Base-by-base conservation (phyloP, 2,329 filamentous ascomycete species). In the Fusarium luffae region DNA sequence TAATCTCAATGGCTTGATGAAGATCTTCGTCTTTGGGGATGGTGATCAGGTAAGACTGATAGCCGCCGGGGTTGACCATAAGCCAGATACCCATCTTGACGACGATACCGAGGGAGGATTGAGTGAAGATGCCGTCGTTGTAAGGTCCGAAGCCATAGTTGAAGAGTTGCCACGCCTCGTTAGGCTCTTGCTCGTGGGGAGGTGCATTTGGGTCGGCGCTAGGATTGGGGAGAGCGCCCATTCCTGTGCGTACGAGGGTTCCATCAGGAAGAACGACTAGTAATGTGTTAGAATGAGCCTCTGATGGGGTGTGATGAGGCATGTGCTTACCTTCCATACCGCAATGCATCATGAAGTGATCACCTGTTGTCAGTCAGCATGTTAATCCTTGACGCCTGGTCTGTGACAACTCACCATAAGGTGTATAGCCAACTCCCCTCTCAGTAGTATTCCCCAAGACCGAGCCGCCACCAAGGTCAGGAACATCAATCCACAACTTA, bases 321-420 rank as follows among this genome's bases (percentile, higher is more conserved):
- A 10, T 34, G 28, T 10, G 12, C 11, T 51, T 63, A 64, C 66
- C 65, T 58, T 71, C 69, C 58, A 71, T 67, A 3, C 68, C 68
- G 4, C 63, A 70, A 6, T 70, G 68, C 63, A 70, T 70, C 62
- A 68, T 70, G 1, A 68, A 71, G n/a, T 71, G 68, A 12, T 71
- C 62, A 0, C 66, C 66, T 68, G 3, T 3, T 2, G 0, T 5
- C 4, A 2, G 44, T 44, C 8, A 41, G 43, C 8, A n/a, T 2
- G 6, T 9, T 4, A 11, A 7, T n/a, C 6, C 19, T 4, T 1
- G 2, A 19, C 14, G 3, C 10, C 2, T 3, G 3, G 4, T 5
- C 1, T 11, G 8, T 32, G 12, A 16, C 10, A 7, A n/a, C 40
- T 28, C 10, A 69, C 65, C 68, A 23, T 71, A 71, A 4, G 69